Evolutionary conservation across 306 rosid species (phyloP).

Genomic region (Hylodesmum podocarpum): DNA sequence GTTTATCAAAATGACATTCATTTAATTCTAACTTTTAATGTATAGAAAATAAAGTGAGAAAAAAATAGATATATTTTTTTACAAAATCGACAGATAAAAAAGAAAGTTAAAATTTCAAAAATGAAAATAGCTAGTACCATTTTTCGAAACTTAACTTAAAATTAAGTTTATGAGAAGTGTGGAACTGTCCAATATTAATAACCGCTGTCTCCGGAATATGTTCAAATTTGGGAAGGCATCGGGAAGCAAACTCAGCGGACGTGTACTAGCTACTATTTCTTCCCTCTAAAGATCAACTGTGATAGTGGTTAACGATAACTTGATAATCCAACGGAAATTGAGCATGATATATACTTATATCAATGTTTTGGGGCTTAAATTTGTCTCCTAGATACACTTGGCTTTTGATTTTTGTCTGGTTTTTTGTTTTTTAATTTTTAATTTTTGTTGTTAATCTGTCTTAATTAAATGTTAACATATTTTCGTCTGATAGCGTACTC

Average conservation of each 20-base stretch:
- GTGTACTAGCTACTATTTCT: background rate
- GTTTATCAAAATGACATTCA: background rate
- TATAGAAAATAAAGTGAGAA: background rate
- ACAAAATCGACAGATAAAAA: background rate
- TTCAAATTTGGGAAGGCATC: conserved; percentile 28
- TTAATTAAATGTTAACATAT: too few relatives aligned
- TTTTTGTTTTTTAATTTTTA: too few relatives aligned
- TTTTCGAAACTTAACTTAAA: background rate
- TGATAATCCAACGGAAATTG: background rate
- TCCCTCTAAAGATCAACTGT: background rate
- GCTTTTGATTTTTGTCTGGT: too few relatives aligned
- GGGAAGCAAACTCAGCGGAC: conserved; percentile 32
- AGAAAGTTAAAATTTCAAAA: background rate
- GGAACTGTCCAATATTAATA: conserved; percentile 58
- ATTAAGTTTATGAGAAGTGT: conserved; percentile 5
- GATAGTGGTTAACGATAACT: background rate
- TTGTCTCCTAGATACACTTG: too few relatives aligned
- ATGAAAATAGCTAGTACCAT: background rate
- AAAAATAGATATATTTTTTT: background rate
- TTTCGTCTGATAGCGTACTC: too few relatives aligned
- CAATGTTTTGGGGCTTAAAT: too few relatives aligned
- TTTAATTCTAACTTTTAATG: background rate
- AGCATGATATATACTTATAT: background rate
- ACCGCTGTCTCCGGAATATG: conserved; percentile 62
- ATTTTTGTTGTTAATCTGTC: too few relatives aligned